A percentile compares a stretch with the other conserved stretches of the same genome.
phyloP scores from a whole-genome alignment of 2,329 filamentous ascomycete species.

The Colletotrichum sp. region DNA sequence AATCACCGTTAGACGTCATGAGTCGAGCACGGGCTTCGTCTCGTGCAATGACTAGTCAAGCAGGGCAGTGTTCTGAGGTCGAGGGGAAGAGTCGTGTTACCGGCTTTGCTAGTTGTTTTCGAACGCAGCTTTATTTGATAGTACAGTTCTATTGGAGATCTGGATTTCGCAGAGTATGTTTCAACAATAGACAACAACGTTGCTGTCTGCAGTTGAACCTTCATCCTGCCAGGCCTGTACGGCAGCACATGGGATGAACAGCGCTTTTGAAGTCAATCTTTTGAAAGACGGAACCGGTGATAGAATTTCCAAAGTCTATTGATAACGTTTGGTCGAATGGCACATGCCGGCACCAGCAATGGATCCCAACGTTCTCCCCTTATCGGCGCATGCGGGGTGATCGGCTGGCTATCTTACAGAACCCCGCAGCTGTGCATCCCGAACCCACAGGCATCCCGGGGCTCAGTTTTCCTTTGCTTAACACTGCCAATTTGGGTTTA shows the following conservation, averaged over 20 bases:
- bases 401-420: neutral
- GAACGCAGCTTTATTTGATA: neutral
- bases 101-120: neutral
- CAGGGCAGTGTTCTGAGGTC: neutral
- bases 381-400: neutral
- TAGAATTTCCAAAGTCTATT: neutral
- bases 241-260: neutral
- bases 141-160: neutral
- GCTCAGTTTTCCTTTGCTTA: conserved; percentile 3
- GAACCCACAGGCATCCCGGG: neutral
- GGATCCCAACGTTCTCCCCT: neutral
- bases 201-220: neutral
- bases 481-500: neutral
- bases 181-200: neutral
- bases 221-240: neutral
- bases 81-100: neutral
- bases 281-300: neutral
- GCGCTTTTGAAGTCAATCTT: neutral
- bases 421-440: neutral
- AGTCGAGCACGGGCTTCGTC: neutral
- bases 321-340: neutral
- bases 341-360: neutral
- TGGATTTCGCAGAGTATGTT: neutral
- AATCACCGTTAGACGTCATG: neutral
- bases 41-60: neutral